Evolutionary conservation across 129 eudicot species (phyloP).

Genomic region (Helianthus tuberosus): DNA sequence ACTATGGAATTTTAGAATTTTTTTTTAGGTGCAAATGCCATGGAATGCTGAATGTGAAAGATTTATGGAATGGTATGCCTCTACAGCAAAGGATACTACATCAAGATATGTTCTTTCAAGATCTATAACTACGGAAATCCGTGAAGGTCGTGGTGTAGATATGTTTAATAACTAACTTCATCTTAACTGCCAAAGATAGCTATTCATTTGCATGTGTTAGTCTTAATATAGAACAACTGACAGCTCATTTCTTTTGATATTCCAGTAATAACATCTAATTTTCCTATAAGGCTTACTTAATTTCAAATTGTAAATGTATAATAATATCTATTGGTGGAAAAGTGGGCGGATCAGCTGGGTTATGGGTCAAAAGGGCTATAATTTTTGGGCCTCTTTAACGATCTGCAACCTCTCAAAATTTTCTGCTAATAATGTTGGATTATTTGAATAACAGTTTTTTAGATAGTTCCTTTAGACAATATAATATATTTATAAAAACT

Average conservation of each 20-base stretch:
- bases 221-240: not conserved
- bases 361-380: no score
- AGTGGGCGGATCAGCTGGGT: no score
- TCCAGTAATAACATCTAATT: conserved; percentile 10
- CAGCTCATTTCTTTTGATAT: conserved; percentile 5
- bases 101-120: conserved; percentile 98
- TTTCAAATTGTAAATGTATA: no score
- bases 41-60: conserved; percentile 98
- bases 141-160: conserved; percentile 99
- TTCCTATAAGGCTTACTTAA: conserved; percentile 3
- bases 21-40: no score
- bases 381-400: no score
- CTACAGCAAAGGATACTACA: conserved; percentile 99
- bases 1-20: no score
- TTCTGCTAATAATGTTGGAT: no score
- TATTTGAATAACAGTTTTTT: no score
- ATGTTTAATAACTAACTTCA: conserved; percentile 30
- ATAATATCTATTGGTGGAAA: no score
- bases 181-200: conserved; percentile 5
- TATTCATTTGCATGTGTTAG: conserved; percentile 9
- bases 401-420: no score
- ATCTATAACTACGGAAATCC: conserved; percentile 99
- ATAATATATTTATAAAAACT: no score
- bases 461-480: no score
- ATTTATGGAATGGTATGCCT: conserved; percentile 99